These are phyloP conservation scores for Naganishia onofrii DNA, from an alignment of 768 basidiomycete genomes.

Conservation along the genomic window DNA sequence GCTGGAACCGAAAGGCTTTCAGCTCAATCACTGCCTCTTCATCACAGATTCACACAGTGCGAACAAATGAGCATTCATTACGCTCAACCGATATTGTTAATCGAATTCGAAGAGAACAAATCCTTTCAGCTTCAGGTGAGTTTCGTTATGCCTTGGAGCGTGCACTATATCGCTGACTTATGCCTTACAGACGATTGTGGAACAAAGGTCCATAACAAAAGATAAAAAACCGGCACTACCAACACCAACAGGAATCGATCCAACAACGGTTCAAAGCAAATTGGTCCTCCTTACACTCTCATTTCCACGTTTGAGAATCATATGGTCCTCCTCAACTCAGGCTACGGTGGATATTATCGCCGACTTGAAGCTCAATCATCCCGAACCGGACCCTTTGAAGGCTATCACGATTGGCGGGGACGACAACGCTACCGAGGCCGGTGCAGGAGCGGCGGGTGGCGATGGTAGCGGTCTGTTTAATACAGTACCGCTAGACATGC, in stretches of 20 bases:
- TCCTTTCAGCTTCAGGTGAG: slow-evolving; percentile 81
- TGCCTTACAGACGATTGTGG: slow-evolving; percentile 47
- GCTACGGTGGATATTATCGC: slow-evolving; percentile 87
- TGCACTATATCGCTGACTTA: neutral
- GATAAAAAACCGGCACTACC: slow-evolving; percentile 38
- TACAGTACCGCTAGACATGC: slow-evolving; percentile 68
- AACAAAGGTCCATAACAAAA: slow-evolving; percentile 36
- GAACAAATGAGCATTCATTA: slow-evolving; percentile 96
- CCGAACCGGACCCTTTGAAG: slow-evolving; percentile 73
- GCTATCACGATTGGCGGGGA: slow-evolving; percentile 80
- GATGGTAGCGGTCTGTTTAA: slow-evolving; percentile 51
- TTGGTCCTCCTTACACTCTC: slow-evolving; percentile 81
- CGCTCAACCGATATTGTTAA: slow-evolving; percentile 84
- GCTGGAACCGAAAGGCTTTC: neutral
- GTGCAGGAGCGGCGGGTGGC: slow-evolving; percentile 27
- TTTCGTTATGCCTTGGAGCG: neutral
- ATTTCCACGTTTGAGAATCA: slow-evolving; percentile 87
- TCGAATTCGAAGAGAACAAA: slow-evolving; percentile 97
- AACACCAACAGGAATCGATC: slow-evolving; percentile 53
- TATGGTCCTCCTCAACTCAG: slow-evolving; percentile 96
- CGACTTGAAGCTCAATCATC: slow-evolving; percentile 75
- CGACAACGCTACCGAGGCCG: slow-evolving; percentile 55
- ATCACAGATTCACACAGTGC: slow-evolving; percentile 84
- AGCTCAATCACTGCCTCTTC: neutral
- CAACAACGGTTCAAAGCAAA: slow-evolving; percentile 77